These are phyloP conservation scores for Aspergillus diversus DNA, from an alignment of 495 filamentous ascomycete species.

Conservation along the genomic window DNA sequence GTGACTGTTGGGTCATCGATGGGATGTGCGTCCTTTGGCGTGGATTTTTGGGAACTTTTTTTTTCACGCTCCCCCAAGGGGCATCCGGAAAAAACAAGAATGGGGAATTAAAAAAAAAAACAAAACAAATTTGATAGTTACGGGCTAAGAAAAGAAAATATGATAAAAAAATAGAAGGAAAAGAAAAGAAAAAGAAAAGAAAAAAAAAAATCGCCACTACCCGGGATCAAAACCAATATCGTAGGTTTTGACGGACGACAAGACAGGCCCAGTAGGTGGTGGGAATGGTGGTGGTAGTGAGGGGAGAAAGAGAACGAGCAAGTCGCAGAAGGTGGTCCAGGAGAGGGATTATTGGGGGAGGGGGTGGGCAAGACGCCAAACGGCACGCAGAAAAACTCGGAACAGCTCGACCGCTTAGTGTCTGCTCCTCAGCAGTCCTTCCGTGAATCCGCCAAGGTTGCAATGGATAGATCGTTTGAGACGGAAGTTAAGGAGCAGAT, in stretches of 20 bases:
- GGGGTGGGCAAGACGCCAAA: conserved; percentile 17
- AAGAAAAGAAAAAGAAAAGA: conserved; percentile 20
- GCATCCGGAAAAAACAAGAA: conserved; percentile 19
- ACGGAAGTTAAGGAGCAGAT: conserved; percentile 1
- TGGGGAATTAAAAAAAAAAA: conserved; percentile 17
- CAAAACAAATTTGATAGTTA: conserved; percentile 7
- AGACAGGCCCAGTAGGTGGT: neutral
- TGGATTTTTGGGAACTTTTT: conserved; percentile 24
- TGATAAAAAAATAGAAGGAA: conserved; percentile 9
- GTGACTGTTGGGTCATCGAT: conserved; percentile 34
- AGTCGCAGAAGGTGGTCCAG: conserved; percentile 10
- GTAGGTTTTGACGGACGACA: neutral
- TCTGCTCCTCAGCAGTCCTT: conserved; percentile 10
- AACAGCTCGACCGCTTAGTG: conserved; percentile 25
- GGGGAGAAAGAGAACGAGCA: conserved; percentile 12
- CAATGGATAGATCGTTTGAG: conserved; percentile 26
- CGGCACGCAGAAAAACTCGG: conserved; percentile 25
- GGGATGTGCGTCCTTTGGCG: conserved; percentile 34
- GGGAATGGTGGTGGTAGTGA: conserved; percentile 5
- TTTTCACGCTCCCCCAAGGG: conserved; percentile 25
- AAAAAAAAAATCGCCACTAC: conserved; percentile 25
- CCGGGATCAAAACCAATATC: conserved; percentile 14
- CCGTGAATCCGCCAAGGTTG: conserved; percentile 17
- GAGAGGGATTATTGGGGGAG: conserved; percentile 21
- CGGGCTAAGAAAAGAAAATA: conserved; percentile 1